Evolutionary conservation across 1,284 basidiomycete species (phyloP).

Genomic region (Puccinia coronata): DNA sequence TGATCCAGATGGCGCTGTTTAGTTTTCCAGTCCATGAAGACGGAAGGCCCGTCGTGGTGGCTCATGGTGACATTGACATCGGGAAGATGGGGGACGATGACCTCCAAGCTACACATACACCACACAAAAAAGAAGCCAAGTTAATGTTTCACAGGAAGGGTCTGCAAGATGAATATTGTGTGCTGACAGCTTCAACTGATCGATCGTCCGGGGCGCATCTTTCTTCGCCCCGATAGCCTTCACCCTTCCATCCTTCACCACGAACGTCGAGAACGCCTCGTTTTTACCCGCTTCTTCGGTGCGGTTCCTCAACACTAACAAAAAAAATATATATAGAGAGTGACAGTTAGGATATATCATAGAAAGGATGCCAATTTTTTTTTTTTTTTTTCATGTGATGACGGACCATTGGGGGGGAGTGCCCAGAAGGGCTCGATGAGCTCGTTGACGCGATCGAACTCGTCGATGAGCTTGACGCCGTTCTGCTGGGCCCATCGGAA

Average conservation of each 20-base stretch:
- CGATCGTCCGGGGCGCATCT: slow-evolving; percentile 31
- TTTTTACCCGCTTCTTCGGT: slow-evolving; percentile 16
- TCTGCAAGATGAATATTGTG: not conserved
- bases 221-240: slow-evolving; percentile 29
- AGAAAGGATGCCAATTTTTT: too few species aligned
- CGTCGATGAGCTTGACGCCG: slow-evolving; percentile 31
- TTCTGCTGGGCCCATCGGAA: slow-evolving; percentile 51
- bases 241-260: slow-evolving; percentile 39
- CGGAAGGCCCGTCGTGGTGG: slow-evolving; percentile 53
- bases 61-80: slow-evolving; percentile 53
- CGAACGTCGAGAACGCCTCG: slow-evolving; percentile 24
- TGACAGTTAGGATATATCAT: too few species aligned
- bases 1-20: slow-evolving; percentile 46
- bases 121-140: too few species aligned
- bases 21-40: slow-evolving; percentile 51
- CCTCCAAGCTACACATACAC: slow-evolving; percentile 36
- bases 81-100: slow-evolving; percentile 46
- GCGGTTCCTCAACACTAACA: slow-evolving; percentile 36
- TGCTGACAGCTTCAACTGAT: slow-evolving; percentile 41
- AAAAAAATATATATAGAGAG: too few species aligned
- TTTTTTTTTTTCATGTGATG: too few species aligned
- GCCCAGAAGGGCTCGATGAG: slow-evolving; percentile 48
- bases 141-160: too few species aligned
- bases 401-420: slow-evolving; percentile 29
- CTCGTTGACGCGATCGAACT: slow-evolving; percentile 44